Conservation (phyloP, 2,329 filamentous ascomycete species). For the Hirsutella rhossiliensis region DNA sequence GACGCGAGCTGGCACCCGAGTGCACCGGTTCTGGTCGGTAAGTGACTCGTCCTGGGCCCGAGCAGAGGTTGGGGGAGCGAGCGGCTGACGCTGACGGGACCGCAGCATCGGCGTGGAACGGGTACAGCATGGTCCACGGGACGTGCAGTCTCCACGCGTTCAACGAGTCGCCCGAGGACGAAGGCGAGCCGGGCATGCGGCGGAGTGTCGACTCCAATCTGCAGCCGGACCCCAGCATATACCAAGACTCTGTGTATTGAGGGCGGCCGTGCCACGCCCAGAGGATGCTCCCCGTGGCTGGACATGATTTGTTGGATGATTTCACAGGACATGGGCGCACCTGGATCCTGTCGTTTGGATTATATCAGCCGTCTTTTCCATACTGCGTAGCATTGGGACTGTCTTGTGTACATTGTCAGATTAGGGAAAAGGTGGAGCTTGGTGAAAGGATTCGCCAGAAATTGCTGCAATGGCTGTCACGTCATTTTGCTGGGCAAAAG, state of each 20-base stretch:
- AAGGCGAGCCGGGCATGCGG: slow-evolving; percentile 49
- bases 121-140: slow-evolving; percentile 58
- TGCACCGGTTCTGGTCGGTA: slow-evolving; percentile 63
- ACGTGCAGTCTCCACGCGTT: slow-evolving; percentile 71
- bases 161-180: slow-evolving; percentile 52
- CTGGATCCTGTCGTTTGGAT: no score
- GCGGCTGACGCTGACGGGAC: not conserved
- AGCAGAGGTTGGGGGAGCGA: not conserved
- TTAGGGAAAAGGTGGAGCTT: no score
- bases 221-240: slow-evolving; percentile 21
- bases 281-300: no score
- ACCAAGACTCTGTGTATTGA: slow-evolving; percentile 1
- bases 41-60: slow-evolving; percentile 14
- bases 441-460: no score
- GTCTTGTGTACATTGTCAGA: no score
- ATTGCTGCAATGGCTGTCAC: no score
- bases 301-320: no score
- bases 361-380: no score
- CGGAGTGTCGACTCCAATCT: slow-evolving; percentile 49
- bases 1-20: slow-evolving; percentile 88
- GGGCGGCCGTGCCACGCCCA: no score
- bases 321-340: no score
- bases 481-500: no score
- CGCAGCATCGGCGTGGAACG: slow-evolving; percentile 71
- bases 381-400: no score